phyloP scores from a whole-genome alignment of 768 basidiomycete genomes.

The Lenzites betulinus region DNA sequence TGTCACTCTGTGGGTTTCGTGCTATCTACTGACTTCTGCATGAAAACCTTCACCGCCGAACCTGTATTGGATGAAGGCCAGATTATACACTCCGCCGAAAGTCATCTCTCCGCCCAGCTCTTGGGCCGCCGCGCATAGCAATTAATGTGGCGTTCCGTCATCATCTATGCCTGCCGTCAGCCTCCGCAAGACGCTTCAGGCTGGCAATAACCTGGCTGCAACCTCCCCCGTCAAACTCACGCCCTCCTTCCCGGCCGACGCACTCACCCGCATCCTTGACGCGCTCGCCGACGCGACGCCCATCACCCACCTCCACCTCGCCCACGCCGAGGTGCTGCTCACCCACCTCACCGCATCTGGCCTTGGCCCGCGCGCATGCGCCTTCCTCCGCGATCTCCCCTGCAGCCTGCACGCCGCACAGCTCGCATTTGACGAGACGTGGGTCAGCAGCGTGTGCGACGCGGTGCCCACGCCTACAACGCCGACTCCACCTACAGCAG shows the following conservation, averaged over 20 bases:
- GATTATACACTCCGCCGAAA: no score
- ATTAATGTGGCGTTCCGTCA: no score
- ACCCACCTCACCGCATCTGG: background rate
- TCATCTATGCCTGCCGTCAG: no score
- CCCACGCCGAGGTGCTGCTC: conserved; percentile 7
- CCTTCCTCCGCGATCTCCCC: background rate
- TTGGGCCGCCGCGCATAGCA: no score
- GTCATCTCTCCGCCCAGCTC: no score
- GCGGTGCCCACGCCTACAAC: background rate
- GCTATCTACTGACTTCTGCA: no score
- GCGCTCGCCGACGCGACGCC: background rate
- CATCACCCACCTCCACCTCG: conserved; percentile 12
- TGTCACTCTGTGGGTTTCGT: no score
- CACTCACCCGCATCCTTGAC: conserved; percentile 2
- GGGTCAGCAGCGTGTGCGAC: conserved; percentile 2
- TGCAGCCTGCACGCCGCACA: conserved; percentile 3
- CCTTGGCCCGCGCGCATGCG: conserved; percentile 8
- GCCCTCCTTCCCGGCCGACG: background rate
- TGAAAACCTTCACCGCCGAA: no score
- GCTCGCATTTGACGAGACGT: conserved; percentile 15
- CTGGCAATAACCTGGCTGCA: no score
- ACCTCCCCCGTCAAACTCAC: no score
- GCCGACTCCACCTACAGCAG: background rate
- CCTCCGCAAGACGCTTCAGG: no score
- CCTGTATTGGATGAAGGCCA: no score